Percentiles rank a stretch among this genome's conserved stretches.
Evolutionary conservation across 139 green algal species (phyloP).

Genomic region (Chlorella sp.): DNA sequence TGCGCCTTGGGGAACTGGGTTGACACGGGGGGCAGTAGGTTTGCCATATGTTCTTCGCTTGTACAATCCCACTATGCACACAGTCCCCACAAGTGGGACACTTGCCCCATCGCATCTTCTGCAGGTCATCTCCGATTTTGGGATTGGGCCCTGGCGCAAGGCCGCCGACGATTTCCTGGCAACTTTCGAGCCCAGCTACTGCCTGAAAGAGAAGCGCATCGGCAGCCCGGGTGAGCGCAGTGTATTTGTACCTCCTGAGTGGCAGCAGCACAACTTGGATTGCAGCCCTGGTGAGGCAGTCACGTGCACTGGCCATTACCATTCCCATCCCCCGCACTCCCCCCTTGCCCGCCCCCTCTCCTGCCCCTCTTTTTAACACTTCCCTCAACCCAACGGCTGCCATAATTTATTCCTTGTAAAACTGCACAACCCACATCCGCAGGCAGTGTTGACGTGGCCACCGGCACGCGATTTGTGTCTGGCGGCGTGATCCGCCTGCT

Average conservation of each 20-base stretch:
- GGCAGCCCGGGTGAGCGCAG: constrained; percentile 43
- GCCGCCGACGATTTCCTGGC: constrained; percentile 61
- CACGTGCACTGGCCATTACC: background rate
- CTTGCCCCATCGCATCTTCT: too few species aligned
- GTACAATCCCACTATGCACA: too few species aligned
- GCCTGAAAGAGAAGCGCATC: constrained; percentile 62
- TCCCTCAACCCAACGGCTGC: too few species aligned
- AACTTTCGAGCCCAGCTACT: constrained; percentile 47
- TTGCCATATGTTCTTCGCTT: background rate
- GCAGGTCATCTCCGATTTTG: constrained; percentile 60
- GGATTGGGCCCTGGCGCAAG: constrained; percentile 65
- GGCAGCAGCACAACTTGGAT: too few species aligned
- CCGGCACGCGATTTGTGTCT: constrained; percentile 48
- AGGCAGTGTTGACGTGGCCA: constrained; percentile 49
- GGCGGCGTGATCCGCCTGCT: constrained; percentile 58
- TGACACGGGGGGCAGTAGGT: background rate
- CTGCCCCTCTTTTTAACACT: too few species aligned
- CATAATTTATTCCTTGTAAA: too few species aligned
- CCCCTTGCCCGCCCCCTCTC: too few species aligned
- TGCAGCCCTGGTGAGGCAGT: background rate
- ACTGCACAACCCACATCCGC: too few species aligned
- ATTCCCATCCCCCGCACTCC: background rate
- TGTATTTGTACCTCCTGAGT: background rate
- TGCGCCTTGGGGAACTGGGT: background rate
- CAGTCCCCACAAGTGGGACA: too few species aligned